Base-by-base conservation (phyloP, 805 yeast species). In the Trichomonascus vanleenenianus region DNA sequence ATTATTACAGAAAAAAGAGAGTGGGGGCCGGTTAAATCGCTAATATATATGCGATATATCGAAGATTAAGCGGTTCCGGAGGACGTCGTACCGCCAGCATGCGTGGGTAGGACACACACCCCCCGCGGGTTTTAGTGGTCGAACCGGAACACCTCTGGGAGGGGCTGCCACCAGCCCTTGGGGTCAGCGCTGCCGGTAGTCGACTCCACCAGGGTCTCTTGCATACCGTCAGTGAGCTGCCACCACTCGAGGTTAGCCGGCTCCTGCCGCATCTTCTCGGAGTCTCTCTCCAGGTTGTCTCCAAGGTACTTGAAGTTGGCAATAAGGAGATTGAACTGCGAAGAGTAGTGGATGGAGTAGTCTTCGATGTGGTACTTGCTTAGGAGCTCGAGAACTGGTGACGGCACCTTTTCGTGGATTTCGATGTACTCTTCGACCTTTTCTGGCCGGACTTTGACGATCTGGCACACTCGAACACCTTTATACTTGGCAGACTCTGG, bases 221-320 rank as follows among this genome's bases (percentile, higher is more conserved):
- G 73, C 70, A 68, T 63, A 14, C 50, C 53, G 48, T 68, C 73
- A 10, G 71, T 66, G 57, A 63, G 54, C 39, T 50, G 50, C 73
- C 73, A 68, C 73, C 72, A 68, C 32, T 64, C 60, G 38, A 59
- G 61, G 50, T 68, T 68, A 2, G 61, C 70, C 20, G 61, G 63
- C 39, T 68, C 70, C 5, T 46, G 42, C 39, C 68, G 49, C 54
- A 65, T 65, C 6, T 52, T 53, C 42, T 61, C 64, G 1, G 61
- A 47, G 45, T 68, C 73, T 31, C 49, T 49, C 20, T 53, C 68
- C 66, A 68, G 64, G 46, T 68, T 56, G 39, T 65, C 63, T 8
- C 73, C 73, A 8, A 64, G 55, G 47, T 68, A 68, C 47, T 66
- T 66, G 57, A 67, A 58, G 39, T 48, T 60, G 33, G 71, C 70